Conservation (phyloP, 2,329 filamentous ascomycete genomes). For the Curvularia verruculosa region DNA sequence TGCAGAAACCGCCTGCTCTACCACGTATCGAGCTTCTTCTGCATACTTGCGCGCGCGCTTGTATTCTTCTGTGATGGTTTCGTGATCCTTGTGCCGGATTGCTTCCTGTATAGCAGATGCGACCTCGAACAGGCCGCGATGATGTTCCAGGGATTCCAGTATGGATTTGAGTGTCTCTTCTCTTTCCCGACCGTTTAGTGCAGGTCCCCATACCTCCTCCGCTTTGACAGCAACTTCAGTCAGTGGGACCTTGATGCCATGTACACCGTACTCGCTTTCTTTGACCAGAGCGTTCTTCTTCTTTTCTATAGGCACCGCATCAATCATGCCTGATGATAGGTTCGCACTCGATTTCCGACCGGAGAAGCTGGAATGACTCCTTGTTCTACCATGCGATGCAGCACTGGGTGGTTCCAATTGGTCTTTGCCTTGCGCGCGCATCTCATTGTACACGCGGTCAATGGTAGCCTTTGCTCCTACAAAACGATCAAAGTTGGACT, state of each 20-base stretch:
- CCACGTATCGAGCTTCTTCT: slow-evolving; percentile 75
- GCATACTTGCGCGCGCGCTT: slow-evolving; percentile 80
- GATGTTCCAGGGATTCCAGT: slow-evolving; percentile 74
- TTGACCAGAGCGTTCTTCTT: slow-evolving; percentile 92
- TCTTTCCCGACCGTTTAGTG: slow-evolving; percentile 86
- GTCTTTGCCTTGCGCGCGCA: slow-evolving; percentile 74
- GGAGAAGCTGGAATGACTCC: slow-evolving; percentile 66
- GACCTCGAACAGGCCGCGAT: slow-evolving; percentile 82
- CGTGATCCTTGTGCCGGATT: slow-evolving; percentile 90
- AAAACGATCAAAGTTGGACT: slow-evolving; percentile 98
- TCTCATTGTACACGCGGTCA: slow-evolving; percentile 98
- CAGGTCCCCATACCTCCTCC: slow-evolving; percentile 96
- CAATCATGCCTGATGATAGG: slow-evolving; percentile 36
- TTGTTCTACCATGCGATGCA: slow-evolving; percentile 67
- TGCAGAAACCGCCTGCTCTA: slow-evolving; percentile 58
- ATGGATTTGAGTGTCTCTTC: slow-evolving; percentile 85
- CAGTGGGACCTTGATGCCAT: slow-evolving; percentile 78
- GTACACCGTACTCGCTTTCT: slow-evolving; percentile 66
- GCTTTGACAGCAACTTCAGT: slow-evolving; percentile 91
- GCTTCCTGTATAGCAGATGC: slow-evolving; percentile 78
- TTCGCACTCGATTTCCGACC: slow-evolving; percentile 54
- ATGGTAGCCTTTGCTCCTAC: slow-evolving; percentile 97
- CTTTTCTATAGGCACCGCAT: slow-evolving; percentile 56
- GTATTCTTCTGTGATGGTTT: slow-evolving; percentile 85
- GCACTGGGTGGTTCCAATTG: slow-evolving; percentile 32